Percentiles rank a stretch among this genome's conserved stretches.
phyloP scores from a whole-genome alignment of 2,329 filamentous ascomycete species.

The Periconia sp. region DNA sequence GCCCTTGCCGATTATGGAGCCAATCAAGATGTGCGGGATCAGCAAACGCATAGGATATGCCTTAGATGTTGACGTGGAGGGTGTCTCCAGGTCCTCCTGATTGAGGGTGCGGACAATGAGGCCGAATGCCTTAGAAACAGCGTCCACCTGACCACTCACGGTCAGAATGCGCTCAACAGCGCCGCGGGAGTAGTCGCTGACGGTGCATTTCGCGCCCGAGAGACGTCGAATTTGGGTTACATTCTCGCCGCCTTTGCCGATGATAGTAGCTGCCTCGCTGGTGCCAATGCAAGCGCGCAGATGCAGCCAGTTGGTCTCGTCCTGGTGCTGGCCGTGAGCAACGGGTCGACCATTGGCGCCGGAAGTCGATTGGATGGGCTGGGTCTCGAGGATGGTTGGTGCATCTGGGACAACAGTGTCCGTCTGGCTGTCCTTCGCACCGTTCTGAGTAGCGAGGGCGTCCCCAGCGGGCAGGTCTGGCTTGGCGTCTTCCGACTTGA shows the following conservation, averaged over 20 bases:
- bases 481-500: conserved; percentile 34
- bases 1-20: conserved; percentile 97
- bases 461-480: conserved; percentile 29
- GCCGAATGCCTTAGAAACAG: conserved; percentile 97
- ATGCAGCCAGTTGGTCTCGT: conserved; percentile 96
- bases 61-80: conserved; percentile 93
- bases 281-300: conserved; percentile 97
- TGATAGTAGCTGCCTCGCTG: conserved; percentile 95
- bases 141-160: conserved; percentile 94
- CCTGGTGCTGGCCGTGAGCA: conserved; percentile 64
- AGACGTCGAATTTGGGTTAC: conserved; percentile 95
- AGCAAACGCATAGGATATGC: conserved; percentile 95
- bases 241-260: conserved; percentile 98
- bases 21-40: conserved; percentile 95
- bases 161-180: conserved; percentile 97
- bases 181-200: conserved; percentile 96
- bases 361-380: conserved; percentile 64
- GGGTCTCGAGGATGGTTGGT: conserved; percentile 54
- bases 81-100: conserved; percentile 87
- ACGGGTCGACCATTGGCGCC: conserved; percentile 58
- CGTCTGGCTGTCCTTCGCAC: conserved; percentile 66
- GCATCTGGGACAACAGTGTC: conserved; percentile 75
- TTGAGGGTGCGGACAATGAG: conserved; percentile 98
- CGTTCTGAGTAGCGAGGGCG: conserved; percentile 49
- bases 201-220: conserved; percentile 97